phyloP scores from a whole-genome alignment of 1,284 basidiomycete species.

The Pholiota adiposa region DNA sequence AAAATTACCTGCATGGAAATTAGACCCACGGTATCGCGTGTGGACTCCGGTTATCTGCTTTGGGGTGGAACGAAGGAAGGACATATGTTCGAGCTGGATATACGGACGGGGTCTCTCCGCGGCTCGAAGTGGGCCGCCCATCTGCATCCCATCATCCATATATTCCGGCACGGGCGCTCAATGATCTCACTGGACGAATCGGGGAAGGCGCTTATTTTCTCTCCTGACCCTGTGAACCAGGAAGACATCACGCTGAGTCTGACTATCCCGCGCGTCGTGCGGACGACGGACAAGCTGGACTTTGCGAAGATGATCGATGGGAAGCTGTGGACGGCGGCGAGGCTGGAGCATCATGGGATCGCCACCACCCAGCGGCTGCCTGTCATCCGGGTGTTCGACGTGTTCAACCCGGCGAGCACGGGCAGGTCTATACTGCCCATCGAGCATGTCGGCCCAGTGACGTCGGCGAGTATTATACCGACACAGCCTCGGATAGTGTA shows the following conservation, averaged over 20 bases:
- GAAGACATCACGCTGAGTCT: constrained; percentile 44
- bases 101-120: constrained; percentile 58
- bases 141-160: constrained; percentile 65
- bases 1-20: constrained; percentile 81
- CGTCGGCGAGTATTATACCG: constrained; percentile 79
- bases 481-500: constrained; percentile 72
- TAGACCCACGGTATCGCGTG: constrained; percentile 47
- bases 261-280: constrained; percentile 62
- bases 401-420: constrained; percentile 56
- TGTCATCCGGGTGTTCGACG: constrained; percentile 79
- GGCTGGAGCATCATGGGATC: constrained; percentile 49
- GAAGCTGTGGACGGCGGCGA: constrained; percentile 80
- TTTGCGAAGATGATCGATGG: constrained; percentile 77
- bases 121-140: constrained; percentile 68
- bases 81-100: constrained; percentile 81
- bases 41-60: constrained; percentile 52
- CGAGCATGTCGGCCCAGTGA: constrained; percentile 80
- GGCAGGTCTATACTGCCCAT: constrained; percentile 55
- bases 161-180: constrained; percentile 68
- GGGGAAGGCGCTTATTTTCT: constrained; percentile 82
- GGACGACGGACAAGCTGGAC: constrained; percentile 81
- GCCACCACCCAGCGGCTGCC: constrained; percentile 54
- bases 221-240: constrained; percentile 43
- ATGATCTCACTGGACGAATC: constrained; percentile 85
- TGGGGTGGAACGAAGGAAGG: constrained; percentile 94